Base-by-base conservation (phyloP, 108 stramenopile genomes). In the Nitzschia putrida region DNA sequence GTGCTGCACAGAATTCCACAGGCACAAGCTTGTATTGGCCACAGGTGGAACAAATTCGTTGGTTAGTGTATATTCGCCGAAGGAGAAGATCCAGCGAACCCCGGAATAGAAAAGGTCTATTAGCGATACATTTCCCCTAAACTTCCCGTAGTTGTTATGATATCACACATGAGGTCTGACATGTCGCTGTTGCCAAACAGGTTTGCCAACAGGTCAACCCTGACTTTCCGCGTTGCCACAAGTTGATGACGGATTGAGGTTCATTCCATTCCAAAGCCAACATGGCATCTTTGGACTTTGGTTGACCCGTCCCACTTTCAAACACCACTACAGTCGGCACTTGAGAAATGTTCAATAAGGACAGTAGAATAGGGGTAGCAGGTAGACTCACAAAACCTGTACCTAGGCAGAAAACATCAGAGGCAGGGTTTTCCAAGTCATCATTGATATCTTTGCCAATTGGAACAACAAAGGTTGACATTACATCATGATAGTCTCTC, bases 1-100 rank as follows among this genome's bases (percentile, higher is more conserved):
- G 13, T 91, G 95, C 51, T 83, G 86, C 41, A 66, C 98, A 13
- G 94, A 93, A 18, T 99, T 98, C 75, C 99, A 99, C 78, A 95
- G 91, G 38, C 78, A 91, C 38, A 84, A 90, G 78, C 80, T 97
- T 16, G 57, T 96, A 8, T 68, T 98, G 43, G 99, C 97, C 0
- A 95, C 97, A 16, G 97, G 98, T 22, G 78, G 93, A 23, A 92
- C 95, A 8, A 95, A 98, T 39, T 65, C 74, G 13, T 56, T 78
- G 7, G 72, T 84, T 12, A 78, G 77, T 37, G 43, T 83, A 13
- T 83, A 83, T 68, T 53, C 65, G 45, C 75, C 80, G 23, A 54
- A 53, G 18, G 24, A 26, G 25, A 25, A 2, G 2, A 56, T 14
- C 12, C 22, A 21, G 55, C 22, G 1, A 56, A 56, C 18, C 1